Percentiles rank a stretch among this genome's conserved stretches.
Conservation (phyloP, 495 filamentous ascomycete species). For the Penicillium riverlandense region DNA sequence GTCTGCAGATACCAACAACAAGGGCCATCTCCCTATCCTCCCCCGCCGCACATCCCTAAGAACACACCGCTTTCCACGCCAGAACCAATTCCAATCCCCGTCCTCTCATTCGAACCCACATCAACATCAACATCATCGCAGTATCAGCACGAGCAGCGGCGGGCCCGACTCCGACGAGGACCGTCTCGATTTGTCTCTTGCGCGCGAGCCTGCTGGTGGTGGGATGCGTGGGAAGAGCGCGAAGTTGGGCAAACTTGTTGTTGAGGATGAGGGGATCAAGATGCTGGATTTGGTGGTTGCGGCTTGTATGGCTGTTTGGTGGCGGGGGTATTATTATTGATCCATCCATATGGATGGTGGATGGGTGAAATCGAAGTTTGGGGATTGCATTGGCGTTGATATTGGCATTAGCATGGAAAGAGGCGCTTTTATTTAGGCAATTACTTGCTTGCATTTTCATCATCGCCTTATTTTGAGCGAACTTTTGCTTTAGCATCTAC, state of each 20-base stretch:
- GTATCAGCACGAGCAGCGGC: slow-evolving; percentile 25
- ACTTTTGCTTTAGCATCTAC: too few relatives aligned
- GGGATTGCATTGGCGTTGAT: background rate
- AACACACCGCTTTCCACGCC: slow-evolving; percentile 12
- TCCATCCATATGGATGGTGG: background rate
- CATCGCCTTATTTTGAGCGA: too few relatives aligned
- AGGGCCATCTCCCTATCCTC: slow-evolving; percentile 1
- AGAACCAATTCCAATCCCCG: slow-evolving; percentile 8
- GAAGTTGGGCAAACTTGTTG: slow-evolving; percentile 87
- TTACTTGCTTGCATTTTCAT: too few relatives aligned
- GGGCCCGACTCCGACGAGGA: slow-evolving; percentile 25
- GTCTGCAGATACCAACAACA: background rate
- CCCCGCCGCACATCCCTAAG: slow-evolving; percentile 15
- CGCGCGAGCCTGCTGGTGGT: slow-evolving; percentile 71
- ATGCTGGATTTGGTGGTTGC: slow-evolving; percentile 93
- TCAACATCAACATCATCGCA: slow-evolving; percentile 5
- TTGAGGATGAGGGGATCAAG: slow-evolving; percentile 85
- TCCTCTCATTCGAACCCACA: too few relatives aligned
- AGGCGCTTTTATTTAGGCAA: too few relatives aligned
- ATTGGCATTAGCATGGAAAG: background rate
- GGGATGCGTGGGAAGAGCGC: slow-evolving; percentile 77
- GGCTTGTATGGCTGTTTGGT: slow-evolving; percentile 87
- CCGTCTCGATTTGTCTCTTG: slow-evolving; percentile 63
- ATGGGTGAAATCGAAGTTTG: too few relatives aligned
- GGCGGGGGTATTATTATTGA: slow-evolving; percentile 72